Percentiles rank a stretch among this genome's conserved stretches.
phyloP scores from a whole-genome alignment of 2,329 filamentous ascomycete species.

The Incumbomyces lentus region DNA sequence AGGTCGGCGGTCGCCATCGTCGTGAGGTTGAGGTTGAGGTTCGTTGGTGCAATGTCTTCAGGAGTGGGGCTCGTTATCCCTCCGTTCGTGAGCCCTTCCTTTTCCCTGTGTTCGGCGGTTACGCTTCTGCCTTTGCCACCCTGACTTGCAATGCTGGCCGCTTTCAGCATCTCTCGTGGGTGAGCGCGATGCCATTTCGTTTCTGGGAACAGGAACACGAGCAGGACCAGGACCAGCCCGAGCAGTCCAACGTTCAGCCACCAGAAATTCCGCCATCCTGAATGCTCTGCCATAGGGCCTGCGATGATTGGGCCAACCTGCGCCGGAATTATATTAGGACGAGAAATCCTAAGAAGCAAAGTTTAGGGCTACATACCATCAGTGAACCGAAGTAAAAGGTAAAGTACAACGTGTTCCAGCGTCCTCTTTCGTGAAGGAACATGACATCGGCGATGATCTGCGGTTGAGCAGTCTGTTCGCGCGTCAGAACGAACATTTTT shows the following conservation, averaged over 20 bases:
- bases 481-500: slow-evolving; percentile 14
- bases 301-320: slow-evolving; percentile 47
- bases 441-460: slow-evolving; percentile 55
- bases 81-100: slow-evolving; percentile 1
- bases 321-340: slow-evolving; percentile 13
- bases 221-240: slow-evolving; percentile 39
- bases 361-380: slow-evolving; percentile 43
- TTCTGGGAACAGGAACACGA: slow-evolving; percentile 53
- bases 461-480: slow-evolving; percentile 51
- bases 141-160: background rate
- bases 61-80: too few relatives aligned
- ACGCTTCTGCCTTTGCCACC: background rate
- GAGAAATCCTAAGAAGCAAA: slow-evolving; percentile 10
- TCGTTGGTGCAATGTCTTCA: too few relatives aligned
- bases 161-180: slow-evolving; percentile 16
- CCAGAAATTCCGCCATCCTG: slow-evolving; percentile 55
- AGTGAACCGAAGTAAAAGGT: slow-evolving; percentile 52
- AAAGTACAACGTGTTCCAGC: slow-evolving; percentile 46
- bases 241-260: slow-evolving; percentile 53
- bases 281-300: slow-evolving; percentile 49
- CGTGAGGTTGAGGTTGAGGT: slow-evolving; percentile 12
- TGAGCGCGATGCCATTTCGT: slow-evolving; percentile 47
- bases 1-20: slow-evolving; percentile 26
- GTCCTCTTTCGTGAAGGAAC: slow-evolving; percentile 55
- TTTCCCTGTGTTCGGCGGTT: slow-evolving; percentile 8